Evolutionary conservation across 495 filamentous ascomycete species (phyloP).

Genomic region (Neurospora sp.): DNA sequence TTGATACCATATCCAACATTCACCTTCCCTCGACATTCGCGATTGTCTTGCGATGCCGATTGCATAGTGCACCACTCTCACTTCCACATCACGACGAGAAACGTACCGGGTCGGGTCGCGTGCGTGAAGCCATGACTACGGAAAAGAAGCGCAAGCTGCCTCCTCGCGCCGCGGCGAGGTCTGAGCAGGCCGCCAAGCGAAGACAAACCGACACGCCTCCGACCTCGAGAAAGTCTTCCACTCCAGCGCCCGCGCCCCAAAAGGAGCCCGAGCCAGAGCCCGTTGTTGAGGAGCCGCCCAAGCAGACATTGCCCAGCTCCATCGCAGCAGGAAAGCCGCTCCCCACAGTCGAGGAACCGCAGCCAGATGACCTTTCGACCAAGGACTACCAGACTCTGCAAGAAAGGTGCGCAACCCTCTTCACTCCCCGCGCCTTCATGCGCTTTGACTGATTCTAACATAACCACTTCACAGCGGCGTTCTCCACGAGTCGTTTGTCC

Average conservation of each 20-base stretch:
- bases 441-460: constrained; percentile 1
- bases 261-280: constrained; percentile 16
- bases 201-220: constrained; percentile 31
- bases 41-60: background rate
- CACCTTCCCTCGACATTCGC: background rate
- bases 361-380: constrained; percentile 49
- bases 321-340: constrained; percentile 50
- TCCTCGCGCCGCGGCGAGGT: constrained; percentile 41
- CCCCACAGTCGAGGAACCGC: constrained; percentile 61
- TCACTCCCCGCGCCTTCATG: background rate
- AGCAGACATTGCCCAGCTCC: constrained; percentile 48
- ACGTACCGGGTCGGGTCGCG: constrained; percentile 10
- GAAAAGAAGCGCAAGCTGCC: constrained; percentile 50
- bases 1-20: background rate
- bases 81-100: constrained; percentile 4
- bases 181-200: constrained; percentile 41
- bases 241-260: constrained; percentile 24
- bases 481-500: constrained; percentile 66
- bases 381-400: constrained; percentile 73
- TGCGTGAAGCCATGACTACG: constrained; percentile 21
- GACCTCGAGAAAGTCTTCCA: constrained; percentile 17
- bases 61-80: constrained; percentile 7
- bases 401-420: constrained; percentile 53
- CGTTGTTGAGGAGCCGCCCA: constrained; percentile 28
- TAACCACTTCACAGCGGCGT: constrained; percentile 53